phyloP scores from a whole-genome alignment of 495 filamentous ascomycete genomes.

The Platismatia glauca region DNA sequence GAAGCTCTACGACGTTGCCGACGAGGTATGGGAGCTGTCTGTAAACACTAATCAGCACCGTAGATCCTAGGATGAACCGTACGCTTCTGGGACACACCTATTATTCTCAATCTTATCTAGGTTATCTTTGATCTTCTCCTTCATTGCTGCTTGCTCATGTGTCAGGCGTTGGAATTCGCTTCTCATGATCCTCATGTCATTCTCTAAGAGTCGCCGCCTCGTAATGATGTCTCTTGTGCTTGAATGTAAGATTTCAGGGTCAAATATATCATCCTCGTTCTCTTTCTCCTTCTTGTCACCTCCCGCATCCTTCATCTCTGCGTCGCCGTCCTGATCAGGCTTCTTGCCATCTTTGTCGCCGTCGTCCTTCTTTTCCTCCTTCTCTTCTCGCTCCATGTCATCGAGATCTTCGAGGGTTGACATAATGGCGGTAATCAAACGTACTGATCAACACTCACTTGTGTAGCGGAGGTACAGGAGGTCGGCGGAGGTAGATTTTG shows the following conservation, averaged over 20 bases:
- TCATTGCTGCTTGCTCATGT: conserved; percentile 91
- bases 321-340: conserved; percentile 57
- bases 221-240: conserved; percentile 91
- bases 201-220: conserved; percentile 78
- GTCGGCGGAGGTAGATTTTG: neutral
- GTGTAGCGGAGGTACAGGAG: too few species aligned
- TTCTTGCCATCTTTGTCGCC: conserved; percentile 46
- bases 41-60: conserved; percentile 17
- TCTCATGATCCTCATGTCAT: conserved; percentile 96
- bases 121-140: conserved; percentile 98
- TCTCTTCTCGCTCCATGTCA: conserved; percentile 65
- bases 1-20: conserved; percentile 92
- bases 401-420: conserved; percentile 83
- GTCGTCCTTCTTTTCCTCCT: conserved; percentile 62
- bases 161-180: conserved; percentile 90
- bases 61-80: neutral
- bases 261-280: conserved; percentile 70
- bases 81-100: conserved; percentile 47
- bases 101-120: conserved; percentile 98
- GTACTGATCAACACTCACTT: neutral
- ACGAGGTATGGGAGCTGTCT: conserved; percentile 98
- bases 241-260: conserved; percentile 81
- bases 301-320: conserved; percentile 85
- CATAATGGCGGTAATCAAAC: conserved; percentile 42
- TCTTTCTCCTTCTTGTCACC: conserved; percentile 53